A percentile compares a stretch with the other conserved stretches of the same genome.
phyloP scores from a whole-genome alignment of 2,329 filamentous ascomycete species.

The Nemania sp. region DNA sequence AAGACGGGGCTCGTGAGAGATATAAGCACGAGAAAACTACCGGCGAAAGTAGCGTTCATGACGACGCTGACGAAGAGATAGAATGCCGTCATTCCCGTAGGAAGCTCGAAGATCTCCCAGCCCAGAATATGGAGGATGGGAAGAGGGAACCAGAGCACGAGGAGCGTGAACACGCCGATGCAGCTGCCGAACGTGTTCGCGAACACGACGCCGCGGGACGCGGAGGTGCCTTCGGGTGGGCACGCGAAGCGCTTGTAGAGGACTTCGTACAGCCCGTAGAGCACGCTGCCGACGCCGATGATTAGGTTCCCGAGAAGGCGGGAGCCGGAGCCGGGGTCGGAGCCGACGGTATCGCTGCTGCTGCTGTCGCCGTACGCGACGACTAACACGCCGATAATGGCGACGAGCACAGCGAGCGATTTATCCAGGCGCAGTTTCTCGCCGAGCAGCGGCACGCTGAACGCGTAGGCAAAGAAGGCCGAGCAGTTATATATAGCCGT shows the following conservation, averaged over 20 bases:
- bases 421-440: slow-evolving; percentile 86
- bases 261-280: slow-evolving; percentile 97
- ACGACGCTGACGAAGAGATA: slow-evolving; percentile 80
- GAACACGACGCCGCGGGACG: slow-evolving; percentile 92
- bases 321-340: slow-evolving; percentile 56
- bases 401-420: slow-evolving; percentile 80
- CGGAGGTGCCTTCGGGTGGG: slow-evolving; percentile 83
- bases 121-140: slow-evolving; percentile 80
- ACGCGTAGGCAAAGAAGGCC: slow-evolving; percentile 97
- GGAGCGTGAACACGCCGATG: slow-evolving; percentile 83
- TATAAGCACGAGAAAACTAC: slow-evolving; percentile 90
- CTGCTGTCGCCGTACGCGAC: slow-evolving; percentile 87
- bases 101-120: slow-evolving; percentile 81
- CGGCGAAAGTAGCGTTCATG: slow-evolving; percentile 89
- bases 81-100: slow-evolving; percentile 74
- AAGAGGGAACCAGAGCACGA: slow-evolving; percentile 88
- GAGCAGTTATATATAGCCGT: slow-evolving; percentile 99
- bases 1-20: slow-evolving; percentile 90
- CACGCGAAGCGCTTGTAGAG: slow-evolving; percentile 93
- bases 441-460: slow-evolving; percentile 85
- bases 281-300: slow-evolving; percentile 85
- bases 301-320: slow-evolving; percentile 85
- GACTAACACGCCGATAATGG: slow-evolving; percentile 87
- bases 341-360: slow-evolving; percentile 48
- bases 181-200: slow-evolving; percentile 89